These are phyloP conservation scores for Peterozyma xylosa DNA, from an alignment of 805 yeast genomes.

Conservation along the genomic window DNA sequence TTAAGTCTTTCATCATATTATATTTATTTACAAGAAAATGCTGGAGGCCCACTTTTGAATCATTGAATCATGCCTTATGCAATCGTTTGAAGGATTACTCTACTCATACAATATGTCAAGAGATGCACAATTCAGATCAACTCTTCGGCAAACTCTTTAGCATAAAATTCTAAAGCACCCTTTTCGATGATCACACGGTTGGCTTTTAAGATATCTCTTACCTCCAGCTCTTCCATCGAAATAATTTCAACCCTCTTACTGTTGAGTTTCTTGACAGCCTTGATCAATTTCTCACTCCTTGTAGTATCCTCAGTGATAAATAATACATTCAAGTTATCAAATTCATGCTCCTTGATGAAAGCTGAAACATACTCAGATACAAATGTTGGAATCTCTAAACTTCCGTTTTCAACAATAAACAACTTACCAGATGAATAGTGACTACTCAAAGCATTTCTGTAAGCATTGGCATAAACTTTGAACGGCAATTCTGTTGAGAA, in stretches of 20 bases:
- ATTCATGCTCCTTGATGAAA: slow-evolving; percentile 39
- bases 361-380: slow-evolving; percentile 20
- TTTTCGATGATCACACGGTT: slow-evolving; percentile 67
- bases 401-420: slow-evolving; percentile 35
- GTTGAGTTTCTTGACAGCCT: slow-evolving; percentile 46
- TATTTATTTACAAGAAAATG: too few species aligned
- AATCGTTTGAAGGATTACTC: too few species aligned
- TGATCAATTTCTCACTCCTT: slow-evolving; percentile 44
- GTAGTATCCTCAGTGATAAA: slow-evolving; percentile 52
- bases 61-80: too few species aligned
- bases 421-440: slow-evolving; percentile 72
- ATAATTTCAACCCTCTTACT: slow-evolving; percentile 51
- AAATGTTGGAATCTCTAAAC: slow-evolving; percentile 18
- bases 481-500: slow-evolving; percentile 70
- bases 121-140: background rate
- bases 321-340: slow-evolving; percentile 47
- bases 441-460: slow-evolving; percentile 75
- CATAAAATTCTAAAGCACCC: slow-evolving; percentile 61
- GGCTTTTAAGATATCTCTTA: slow-evolving; percentile 78
- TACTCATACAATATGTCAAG: too few species aligned
- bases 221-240: slow-evolving; percentile 72
- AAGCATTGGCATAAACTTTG: slow-evolving; percentile 68
- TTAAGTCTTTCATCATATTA: too few species aligned
- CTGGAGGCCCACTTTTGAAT: too few species aligned
- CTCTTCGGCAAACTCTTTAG: slow-evolving; percentile 16